A percentile compares a stretch with the other conserved stretches of the same genome.
These are phyloP conservation scores for Fusarium sp. DNA, from an alignment of 2,329 filamentous ascomycete species.

Conservation along the genomic window DNA sequence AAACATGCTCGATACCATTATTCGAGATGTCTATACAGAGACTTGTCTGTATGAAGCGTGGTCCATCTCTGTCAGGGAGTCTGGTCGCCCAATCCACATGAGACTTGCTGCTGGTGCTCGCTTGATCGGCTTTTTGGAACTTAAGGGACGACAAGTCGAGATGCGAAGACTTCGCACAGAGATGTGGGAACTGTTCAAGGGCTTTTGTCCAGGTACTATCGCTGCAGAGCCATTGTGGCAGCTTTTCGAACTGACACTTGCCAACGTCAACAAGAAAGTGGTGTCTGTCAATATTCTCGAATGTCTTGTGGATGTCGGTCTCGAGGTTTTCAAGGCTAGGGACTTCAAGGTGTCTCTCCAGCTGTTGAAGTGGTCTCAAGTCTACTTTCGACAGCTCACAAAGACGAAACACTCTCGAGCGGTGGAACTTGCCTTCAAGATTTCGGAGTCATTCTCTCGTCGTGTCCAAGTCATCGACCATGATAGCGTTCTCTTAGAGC, in stretches of 20 bases:
- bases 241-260: background rate
- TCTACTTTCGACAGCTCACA: constrained; percentile 7
- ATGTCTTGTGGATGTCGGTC: constrained; percentile 1
- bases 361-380: constrained; percentile 2
- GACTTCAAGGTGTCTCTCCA: background rate
- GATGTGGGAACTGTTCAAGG: constrained; percentile 19
- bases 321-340: background rate
- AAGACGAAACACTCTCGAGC: constrained; percentile 12
- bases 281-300: constrained; percentile 4
- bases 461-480: background rate
- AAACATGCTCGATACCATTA: constrained; percentile 17
- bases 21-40: constrained; percentile 3
- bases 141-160: background rate
- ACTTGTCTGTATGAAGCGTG: constrained; percentile 9
- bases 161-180: background rate
- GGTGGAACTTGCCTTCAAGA: background rate
- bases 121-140: background rate
- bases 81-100: background rate
- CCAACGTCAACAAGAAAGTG: constrained; percentile 6
- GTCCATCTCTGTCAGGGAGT: background rate
- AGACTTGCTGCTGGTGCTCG: constrained; percentile 1
- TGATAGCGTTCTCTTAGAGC: background rate
- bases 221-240: background rate
- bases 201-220: background rate
- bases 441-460: constrained; percentile 9